Evolutionary conservation across 805 yeast genomes (phyloP), one percentile per base, ranked within the genome.

Genomic region (Sugiyamaella americana): DNA sequence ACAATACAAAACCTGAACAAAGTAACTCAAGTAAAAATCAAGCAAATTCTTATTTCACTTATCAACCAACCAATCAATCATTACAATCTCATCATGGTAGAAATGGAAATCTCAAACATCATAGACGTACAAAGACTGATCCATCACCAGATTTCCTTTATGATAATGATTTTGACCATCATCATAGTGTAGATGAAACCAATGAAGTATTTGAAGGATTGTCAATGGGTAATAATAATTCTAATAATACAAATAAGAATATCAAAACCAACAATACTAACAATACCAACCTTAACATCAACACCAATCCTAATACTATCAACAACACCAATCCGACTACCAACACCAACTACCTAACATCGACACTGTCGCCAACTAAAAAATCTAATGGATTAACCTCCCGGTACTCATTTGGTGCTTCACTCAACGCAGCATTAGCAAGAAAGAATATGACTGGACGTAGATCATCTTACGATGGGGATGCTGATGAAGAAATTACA

Each of bases 401-500:
- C 21, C 39, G 57, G 16, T 54, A 54, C 48, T 44, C 41, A 30
- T 56, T 52, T 44, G 57, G 53, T 13, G 47, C 51, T 19, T 44
- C 57, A 21, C 32, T 50, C 39, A 41, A 41, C 29, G 52, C 54
- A 22, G 45, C 51, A 19, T 16, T 49, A 41, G 36, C 50, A 3
- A 44, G 46, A 20, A 37, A n/a, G 22, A 44, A 24, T 32, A 37
- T 43, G 21, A 39, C n/a, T 5, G 21, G 26, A 6, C 41, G 41
- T 10, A 8, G 38, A 8, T 19, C 38, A 6, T 38, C 41, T 38
- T 20, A 19, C n/a, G 23, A 38, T 38, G 36, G 19, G n/a, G 48
- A 40, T 11, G 48, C 43, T 19, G 42, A 24, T 37, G 42, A 38
- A 19, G 39, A 41, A 37, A 29, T 32, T n/a, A 24, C 20, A 11